phyloP scores from a whole-genome alignment of 352 stramenopile genomes.

The Blastocystis sp. region DNA sequence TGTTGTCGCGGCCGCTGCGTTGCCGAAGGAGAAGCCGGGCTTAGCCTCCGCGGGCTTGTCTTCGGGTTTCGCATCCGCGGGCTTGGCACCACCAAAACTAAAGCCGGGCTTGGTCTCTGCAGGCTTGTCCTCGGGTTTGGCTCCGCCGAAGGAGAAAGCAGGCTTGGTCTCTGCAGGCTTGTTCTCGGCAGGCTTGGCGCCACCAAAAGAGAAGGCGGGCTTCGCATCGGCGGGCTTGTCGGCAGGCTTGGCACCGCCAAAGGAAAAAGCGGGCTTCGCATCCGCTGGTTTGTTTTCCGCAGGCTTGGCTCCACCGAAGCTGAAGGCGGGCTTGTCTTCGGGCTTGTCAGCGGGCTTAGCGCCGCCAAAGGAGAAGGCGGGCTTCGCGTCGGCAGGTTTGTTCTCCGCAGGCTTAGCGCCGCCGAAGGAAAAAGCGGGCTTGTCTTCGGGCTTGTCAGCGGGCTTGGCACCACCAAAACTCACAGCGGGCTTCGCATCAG shows the following conservation, averaged over 20 bases:
- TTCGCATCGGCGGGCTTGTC: neutral
- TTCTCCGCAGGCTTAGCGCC: neutral
- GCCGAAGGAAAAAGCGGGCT: neutral
- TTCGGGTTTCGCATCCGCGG: neutral
- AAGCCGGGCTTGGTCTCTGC: neutral
- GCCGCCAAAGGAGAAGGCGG: neutral
- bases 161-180: conserved; percentile 8
- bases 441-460: neutral
- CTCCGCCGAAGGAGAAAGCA: conserved; percentile 1
- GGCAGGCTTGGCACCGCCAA: neutral
- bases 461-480: conserved; percentile 5
- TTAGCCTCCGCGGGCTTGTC: neutral
- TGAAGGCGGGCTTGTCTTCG: neutral
- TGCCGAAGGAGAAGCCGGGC: conserved; percentile 20
- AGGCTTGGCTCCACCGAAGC: neutral
- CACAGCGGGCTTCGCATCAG: neutral
- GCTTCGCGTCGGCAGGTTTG: too few species aligned
- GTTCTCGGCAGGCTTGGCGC: too few species aligned
- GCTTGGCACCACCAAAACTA: conserved; percentile 10
- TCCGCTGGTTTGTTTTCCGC: neutral
- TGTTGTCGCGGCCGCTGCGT: neutral
- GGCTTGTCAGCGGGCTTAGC: too few species aligned
- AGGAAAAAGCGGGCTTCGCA: conserved; percentile 4
- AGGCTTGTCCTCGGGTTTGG: neutral
- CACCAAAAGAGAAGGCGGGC: conserved; percentile 3